Conservation (phyloP, 306 rosid species). For the Cucumis hystrix region DNA sequence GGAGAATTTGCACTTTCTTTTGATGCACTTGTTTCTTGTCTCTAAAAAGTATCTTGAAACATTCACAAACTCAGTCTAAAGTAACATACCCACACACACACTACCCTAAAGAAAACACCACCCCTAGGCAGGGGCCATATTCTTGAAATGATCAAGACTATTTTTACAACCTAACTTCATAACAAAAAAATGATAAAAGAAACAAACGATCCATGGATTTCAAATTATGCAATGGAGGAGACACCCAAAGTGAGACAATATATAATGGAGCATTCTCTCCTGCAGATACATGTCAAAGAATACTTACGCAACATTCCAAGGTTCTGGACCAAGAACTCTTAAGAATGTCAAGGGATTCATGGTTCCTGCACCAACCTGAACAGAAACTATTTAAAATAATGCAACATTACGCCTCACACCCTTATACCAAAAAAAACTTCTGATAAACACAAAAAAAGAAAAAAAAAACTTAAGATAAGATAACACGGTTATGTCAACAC, state of each 20-base stretch:
- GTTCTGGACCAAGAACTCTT: conserved; percentile 98
- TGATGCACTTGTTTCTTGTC: not conserved
- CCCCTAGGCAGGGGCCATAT: not conserved
- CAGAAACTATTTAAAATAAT: not conserved
- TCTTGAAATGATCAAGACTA: not conserved
- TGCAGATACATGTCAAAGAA: not conserved
- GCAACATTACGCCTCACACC: not conserved
- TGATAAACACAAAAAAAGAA: not conserved
- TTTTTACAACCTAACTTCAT: not conserved
- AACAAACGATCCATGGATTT: not conserved
- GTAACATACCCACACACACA: not conserved
- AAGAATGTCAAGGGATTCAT: conserved; percentile 95
- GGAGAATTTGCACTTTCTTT: not conserved
- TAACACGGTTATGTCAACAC: not conserved
- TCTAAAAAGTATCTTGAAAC: not conserved
- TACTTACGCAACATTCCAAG: conserved; percentile 99
- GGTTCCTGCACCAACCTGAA: conserved; percentile 97
- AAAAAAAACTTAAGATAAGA: not conserved
- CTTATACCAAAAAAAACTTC: not conserved
- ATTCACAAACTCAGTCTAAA: not conserved
- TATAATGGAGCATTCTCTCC: not conserved
- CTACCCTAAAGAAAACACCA: not conserved
- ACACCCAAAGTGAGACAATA: not conserved
- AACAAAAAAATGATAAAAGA: not conserved
- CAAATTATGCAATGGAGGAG: not conserved